Percentiles rank a stretch among this genome's conserved stretches.
Conservation (phyloP, 257 asterid genomes). For the Salvia miltiorrhiza region DNA sequence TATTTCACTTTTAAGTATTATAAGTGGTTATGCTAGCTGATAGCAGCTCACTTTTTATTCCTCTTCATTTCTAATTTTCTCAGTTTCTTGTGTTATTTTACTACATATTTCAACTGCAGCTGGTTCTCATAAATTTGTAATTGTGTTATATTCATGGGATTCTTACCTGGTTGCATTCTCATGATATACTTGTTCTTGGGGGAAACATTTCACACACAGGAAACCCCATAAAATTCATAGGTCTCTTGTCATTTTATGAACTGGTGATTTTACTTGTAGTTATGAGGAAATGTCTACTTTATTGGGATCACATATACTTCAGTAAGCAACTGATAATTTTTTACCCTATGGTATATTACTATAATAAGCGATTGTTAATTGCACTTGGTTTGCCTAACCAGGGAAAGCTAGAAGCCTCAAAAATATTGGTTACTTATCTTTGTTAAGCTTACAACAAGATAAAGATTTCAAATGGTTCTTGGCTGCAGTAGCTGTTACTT, state of each 20-base stretch:
- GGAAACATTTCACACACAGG: neutral
- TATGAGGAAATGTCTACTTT: neutral
- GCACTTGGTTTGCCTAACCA: neutral
- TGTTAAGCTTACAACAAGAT: neutral
- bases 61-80: neutral
- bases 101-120: neutral
- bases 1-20: neutral
- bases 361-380: neutral
- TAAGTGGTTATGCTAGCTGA: neutral
- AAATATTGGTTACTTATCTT: neutral
- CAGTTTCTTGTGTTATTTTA: neutral
- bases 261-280: neutral
- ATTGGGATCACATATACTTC: constrained; percentile 1
- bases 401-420: neutral
- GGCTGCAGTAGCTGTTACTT: neutral
- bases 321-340: neutral
- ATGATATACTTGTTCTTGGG: neutral
- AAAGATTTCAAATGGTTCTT: neutral
- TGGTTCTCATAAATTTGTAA: neutral
- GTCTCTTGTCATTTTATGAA: neutral
- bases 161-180: neutral
- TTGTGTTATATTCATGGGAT: neutral
- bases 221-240: neutral
- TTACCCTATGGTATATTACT: neutral
- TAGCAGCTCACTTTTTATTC: neutral